Conservation (phyloP, 176 grass and related monocot genomes). For the Musa itinerans region DNA sequence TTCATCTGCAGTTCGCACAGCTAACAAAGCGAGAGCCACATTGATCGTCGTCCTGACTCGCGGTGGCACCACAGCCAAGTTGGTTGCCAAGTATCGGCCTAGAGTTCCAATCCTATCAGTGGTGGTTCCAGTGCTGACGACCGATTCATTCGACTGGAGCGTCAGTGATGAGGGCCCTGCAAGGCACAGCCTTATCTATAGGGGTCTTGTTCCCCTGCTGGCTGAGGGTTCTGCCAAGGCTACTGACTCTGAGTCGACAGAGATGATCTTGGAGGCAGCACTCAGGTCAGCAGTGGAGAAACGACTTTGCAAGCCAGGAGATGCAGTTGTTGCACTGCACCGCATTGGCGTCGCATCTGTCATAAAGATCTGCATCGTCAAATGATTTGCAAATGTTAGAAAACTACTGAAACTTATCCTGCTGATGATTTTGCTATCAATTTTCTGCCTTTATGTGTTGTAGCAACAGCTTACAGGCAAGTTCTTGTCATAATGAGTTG, state of each 20-base stretch:
- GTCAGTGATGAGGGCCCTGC: slow-evolving; percentile 69
- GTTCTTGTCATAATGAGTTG: background rate
- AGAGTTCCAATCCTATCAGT: slow-evolving; percentile 82
- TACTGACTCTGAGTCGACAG: slow-evolving; percentile 74
- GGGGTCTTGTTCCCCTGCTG: slow-evolving; percentile 64
- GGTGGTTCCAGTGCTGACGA: slow-evolving; percentile 63
- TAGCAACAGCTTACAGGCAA: background rate
- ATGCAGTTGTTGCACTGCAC: slow-evolving; percentile 62
- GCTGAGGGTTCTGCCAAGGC: slow-evolving; percentile 86
- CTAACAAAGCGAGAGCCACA: slow-evolving; percentile 63
- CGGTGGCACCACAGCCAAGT: slow-evolving; percentile 73
- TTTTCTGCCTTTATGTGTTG: background rate
- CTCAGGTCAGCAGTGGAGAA: slow-evolving; percentile 51
- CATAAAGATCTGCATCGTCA: slow-evolving; percentile 92
- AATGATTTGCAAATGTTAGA: slow-evolving; percentile 26
- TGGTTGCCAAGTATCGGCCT: slow-evolving; percentile 77
- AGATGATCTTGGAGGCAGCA: slow-evolving; percentile 63
- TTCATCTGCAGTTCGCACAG: slow-evolving; percentile 76
- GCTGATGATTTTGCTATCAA: background rate
- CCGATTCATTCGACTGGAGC: slow-evolving; percentile 70
- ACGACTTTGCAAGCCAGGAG: slow-evolving; percentile 63
- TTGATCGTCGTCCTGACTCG: slow-evolving; percentile 82
- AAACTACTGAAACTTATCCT: background rate
- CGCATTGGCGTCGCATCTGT: slow-evolving; percentile 76
- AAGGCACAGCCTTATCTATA: slow-evolving; percentile 68